A percentile compares a stretch with the other conserved stretches of the same genome.
These are phyloP conservation scores for Stephania yunnanensis DNA, from an alignment of 164 flowering plant genomes.

Conservation along the genomic window DNA sequence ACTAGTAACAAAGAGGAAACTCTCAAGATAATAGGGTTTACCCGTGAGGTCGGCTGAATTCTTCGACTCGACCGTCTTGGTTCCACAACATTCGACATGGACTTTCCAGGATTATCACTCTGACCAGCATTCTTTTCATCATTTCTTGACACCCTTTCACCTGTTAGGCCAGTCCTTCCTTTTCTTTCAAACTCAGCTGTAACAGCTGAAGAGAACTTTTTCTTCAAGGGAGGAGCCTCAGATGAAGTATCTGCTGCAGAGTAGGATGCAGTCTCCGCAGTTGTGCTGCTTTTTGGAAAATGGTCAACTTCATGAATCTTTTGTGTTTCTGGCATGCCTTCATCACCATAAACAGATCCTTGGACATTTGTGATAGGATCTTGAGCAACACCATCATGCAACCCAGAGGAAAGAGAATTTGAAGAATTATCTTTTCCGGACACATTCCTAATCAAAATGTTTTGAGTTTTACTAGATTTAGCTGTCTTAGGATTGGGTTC, in stretches of 20 bases:
- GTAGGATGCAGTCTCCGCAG: conserved; percentile 29
- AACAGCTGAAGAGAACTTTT: conserved; percentile 21
- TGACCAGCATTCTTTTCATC: conserved; percentile 39
- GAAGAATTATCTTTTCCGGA: conserved; percentile 32
- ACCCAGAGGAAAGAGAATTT: conserved; percentile 21
- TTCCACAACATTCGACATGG: conserved; percentile 42
- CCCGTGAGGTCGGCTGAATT: conserved; percentile 97
- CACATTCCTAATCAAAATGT: conserved; percentile 28
- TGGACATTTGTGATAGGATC: conserved; percentile 26
- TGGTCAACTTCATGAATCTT: conserved; percentile 27
- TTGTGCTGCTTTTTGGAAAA: conserved; percentile 30
- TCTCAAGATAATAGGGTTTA: conserved; percentile 23
- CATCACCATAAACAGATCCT: conserved; percentile 33
- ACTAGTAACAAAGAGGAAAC: background rate
- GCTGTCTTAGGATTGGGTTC: conserved; percentile 44
- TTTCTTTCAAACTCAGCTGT: conserved; percentile 35
- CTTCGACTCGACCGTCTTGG: conserved; percentile 89
- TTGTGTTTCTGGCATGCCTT: conserved; percentile 27
- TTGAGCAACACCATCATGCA: conserved; percentile 17
- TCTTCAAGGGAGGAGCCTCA: conserved; percentile 36
- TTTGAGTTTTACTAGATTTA: conserved; percentile 44
- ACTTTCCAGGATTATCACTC: conserved; percentile 28
- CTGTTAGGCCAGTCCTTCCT: conserved; percentile 44
- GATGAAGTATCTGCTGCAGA: conserved; percentile 34
- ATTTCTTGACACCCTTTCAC: conserved; percentile 39